phyloP scores from a whole-genome alignment of 306 rosid species.

The Acmispon strigosus region DNA sequence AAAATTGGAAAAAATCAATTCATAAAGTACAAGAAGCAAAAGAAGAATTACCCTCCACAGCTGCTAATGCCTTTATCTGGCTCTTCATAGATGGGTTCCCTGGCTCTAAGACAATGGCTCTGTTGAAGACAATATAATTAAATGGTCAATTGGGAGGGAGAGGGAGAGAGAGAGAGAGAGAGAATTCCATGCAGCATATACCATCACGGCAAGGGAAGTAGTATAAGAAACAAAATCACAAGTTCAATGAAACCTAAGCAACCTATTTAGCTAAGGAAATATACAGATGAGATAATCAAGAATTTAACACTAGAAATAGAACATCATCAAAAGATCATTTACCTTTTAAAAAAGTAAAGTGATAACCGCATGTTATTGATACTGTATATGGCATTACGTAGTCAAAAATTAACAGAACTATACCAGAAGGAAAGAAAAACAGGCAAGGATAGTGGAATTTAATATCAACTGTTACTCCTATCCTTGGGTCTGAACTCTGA shows the following conservation, averaged over 20 bases:
- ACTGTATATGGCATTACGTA: not conserved
- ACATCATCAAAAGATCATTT: constrained; percentile 5
- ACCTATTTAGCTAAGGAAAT: constrained; percentile 1
- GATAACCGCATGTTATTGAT: not conserved
- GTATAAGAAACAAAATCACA: constrained; percentile 4
- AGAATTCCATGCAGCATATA: constrained; percentile 8
- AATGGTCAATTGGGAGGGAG: constrained; percentile 4
- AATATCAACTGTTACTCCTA: not conserved
- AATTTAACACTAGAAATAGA: constrained; percentile 3
- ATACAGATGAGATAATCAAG: not conserved
- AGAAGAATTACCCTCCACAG: constrained; percentile 59
- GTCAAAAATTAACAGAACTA: not conserved
- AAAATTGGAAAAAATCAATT: not conserved
- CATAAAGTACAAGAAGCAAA: constrained; percentile 1
- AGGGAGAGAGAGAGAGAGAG: not conserved
- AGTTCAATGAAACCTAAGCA: not conserved
- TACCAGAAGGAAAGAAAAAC: not conserved
- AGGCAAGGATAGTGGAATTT: not conserved
- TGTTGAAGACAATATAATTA: constrained; percentile 36
- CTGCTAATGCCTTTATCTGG: constrained; percentile 60
- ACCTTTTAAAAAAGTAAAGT: not conserved
- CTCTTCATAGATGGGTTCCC: constrained; percentile 74
- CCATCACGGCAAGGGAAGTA: not conserved
- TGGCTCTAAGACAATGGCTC: constrained; percentile 84
- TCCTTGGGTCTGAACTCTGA: constrained; percentile 6